phyloP scores from a whole-genome alignment of 495 filamentous ascomycete genomes.

The Neurospora sp. region DNA sequence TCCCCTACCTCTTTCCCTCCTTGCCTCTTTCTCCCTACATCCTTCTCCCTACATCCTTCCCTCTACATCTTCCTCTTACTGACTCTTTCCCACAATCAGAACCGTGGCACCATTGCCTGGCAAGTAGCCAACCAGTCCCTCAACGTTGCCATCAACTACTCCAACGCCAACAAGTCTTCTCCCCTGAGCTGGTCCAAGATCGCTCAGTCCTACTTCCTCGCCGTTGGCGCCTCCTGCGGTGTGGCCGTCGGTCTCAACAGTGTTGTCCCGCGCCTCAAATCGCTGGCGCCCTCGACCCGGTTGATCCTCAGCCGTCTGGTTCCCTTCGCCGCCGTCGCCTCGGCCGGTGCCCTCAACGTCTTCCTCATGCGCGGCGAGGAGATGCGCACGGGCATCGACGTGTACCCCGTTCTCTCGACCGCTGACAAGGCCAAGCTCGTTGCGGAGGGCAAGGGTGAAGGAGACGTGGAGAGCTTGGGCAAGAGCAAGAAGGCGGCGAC shows the following conservation, averaged over 20 bases:
- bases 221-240: conserved; percentile 83
- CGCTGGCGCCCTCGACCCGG: conserved; percentile 59
- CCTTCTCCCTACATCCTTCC: background rate
- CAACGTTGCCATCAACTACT: conserved; percentile 93
- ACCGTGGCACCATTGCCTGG: conserved; percentile 82
- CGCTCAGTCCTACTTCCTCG: conserved; percentile 79
- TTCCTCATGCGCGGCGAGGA: conserved; percentile 97
- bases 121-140: conserved; percentile 95
- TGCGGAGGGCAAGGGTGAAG: conserved; percentile 26
- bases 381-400: conserved; percentile 84
- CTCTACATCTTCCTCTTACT: background rate
- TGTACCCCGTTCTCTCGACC: conserved; percentile 66
- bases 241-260: conserved; percentile 90
- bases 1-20: background rate
- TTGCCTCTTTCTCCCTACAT: background rate
- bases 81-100: conserved; percentile 35
- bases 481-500: conserved; percentile 81
- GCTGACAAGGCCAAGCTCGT: conserved; percentile 35
- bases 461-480: conserved; percentile 55
- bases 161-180: conserved; percentile 95
- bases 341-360: conserved; percentile 83
- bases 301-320: conserved; percentile 73
- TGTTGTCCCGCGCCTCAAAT: conserved; percentile 74
- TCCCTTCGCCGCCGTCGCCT: conserved; percentile 89
- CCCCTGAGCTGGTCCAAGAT: conserved; percentile 71